Base-by-base conservation (phyloP, 768 basidiomycete species). In the Mycena haematopus region DNA sequence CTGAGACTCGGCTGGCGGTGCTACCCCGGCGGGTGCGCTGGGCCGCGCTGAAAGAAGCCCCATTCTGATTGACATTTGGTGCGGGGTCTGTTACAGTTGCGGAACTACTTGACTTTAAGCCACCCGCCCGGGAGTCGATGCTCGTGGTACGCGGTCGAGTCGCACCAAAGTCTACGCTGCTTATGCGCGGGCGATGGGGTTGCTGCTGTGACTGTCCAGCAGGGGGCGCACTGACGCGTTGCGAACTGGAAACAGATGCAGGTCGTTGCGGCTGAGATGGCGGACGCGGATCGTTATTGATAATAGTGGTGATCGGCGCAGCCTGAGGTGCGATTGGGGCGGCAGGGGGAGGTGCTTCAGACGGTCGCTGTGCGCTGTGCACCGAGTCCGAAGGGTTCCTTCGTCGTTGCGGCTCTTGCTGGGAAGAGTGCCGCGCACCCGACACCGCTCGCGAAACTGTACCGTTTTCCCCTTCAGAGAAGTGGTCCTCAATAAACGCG, bases 401-500 rank as follows among this genome's bases (percentile, higher is more conserved):
- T 2, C 31, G 52, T 38, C 21, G 52, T n/a, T 22, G 58, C 40
- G 35, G 19, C 35, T 42, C 27, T 2, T 15, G 13, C 17, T 47
- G 45, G 6, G 47, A 17, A 27, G 57, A 21, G 8, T 14, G 33
- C 33, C n/a, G 47, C 10, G 57, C 35, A 10, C 40, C 42, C 15
- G 31, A 35, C 33, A 53, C 17, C 5, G 17, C 55, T 13, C 60
- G 36, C 40, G 60, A 44, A 15, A 56, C 27, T n/a, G 31, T 21
- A 22, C 9, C 44, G 44, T 45, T 24, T 24, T 24, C 59, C 11
- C 31, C 54, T 13, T n/a, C 45, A 17, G 51, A 42, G 24, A 36
- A 17, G 9, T 57, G 29, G 15, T 63, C 57, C 52, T 64, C 57
- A 9, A 59, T 63, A 46, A 54, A 63, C 11, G 56, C 62, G 5